Percentiles rank a stretch among this genome's conserved stretches.
Conservation (phyloP, 1,139 yeast species). For the Debaryomyces robertsiae region DNA sequence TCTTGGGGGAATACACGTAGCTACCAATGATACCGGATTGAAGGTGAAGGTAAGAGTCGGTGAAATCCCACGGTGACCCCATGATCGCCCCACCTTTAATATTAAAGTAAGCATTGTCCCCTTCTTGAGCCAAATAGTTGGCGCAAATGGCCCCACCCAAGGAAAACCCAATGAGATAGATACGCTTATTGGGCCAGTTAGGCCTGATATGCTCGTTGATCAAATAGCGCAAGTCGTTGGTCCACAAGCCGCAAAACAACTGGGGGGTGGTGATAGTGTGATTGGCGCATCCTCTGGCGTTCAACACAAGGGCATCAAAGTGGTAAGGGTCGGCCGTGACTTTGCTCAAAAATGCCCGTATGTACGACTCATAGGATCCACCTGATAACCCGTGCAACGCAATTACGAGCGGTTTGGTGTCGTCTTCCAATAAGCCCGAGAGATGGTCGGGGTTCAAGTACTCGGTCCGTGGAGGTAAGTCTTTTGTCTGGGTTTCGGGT, state of each 20-base stretch:
- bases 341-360: constrained; percentile 44
- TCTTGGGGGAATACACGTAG: constrained; percentile 53
- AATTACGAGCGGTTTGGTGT: constrained; percentile 52
- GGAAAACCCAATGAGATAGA: constrained; percentile 57
- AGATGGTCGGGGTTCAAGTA: constrained; percentile 40
- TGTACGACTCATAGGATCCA: constrained; percentile 61
- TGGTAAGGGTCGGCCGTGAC: constrained; percentile 35
- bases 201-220: constrained; percentile 48
- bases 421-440: constrained; percentile 30
- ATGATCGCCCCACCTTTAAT: constrained; percentile 53
- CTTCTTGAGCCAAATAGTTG: constrained; percentile 59
- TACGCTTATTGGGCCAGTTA: constrained; percentile 52
- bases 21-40: constrained; percentile 46
- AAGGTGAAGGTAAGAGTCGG: constrained; percentile 47
- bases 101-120: constrained; percentile 32
- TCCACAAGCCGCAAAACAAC: constrained; percentile 62
- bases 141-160: constrained; percentile 59
- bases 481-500: constrained; percentile 38
- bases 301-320: constrained; percentile 58
- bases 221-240: constrained; percentile 59
- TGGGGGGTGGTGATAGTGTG: constrained; percentile 61
- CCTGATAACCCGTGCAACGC: constrained; percentile 65
- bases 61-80: constrained; percentile 62
- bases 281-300: constrained; percentile 63
- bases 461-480: constrained; percentile 48